A percentile compares a stretch with the other conserved stretches of the same genome.
Evolutionary conservation across 495 filamentous ascomycete species (phyloP).

Genomic region (Parathielavia hyrcaniae): DNA sequence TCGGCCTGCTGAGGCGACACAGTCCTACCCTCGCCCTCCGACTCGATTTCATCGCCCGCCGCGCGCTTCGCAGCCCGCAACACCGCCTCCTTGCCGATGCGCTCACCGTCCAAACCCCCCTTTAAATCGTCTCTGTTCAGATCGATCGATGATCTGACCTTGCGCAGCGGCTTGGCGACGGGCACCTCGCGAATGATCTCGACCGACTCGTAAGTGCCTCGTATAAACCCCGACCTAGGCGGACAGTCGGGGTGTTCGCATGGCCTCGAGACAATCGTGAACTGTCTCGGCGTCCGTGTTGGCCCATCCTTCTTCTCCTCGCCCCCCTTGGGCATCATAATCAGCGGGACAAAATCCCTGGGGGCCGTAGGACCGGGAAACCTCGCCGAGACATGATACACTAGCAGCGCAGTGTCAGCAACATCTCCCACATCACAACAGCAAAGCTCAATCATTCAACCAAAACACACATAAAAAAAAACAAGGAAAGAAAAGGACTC

Average conservation of each 20-base stretch:
- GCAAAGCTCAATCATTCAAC: too few species aligned
- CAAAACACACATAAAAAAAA: background rate
- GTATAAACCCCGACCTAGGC: conserved; percentile 60
- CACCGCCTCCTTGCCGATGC: conserved; percentile 29
- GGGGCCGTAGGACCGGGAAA: conserved; percentile 85
- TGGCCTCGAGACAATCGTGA: conserved; percentile 81
- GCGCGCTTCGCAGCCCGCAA: conserved; percentile 28
- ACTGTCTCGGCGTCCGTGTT: conserved; percentile 51
- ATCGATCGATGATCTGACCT: conserved; percentile 32
- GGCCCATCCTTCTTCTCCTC: conserved; percentile 4
- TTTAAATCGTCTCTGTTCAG: conserved; percentile 26
- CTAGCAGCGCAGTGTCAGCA: conserved; percentile 34
- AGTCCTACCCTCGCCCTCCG: conserved; percentile 8
- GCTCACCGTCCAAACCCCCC: conserved; percentile 7
- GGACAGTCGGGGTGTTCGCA: conserved; percentile 68
- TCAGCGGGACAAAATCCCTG: conserved; percentile 76
- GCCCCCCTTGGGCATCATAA: conserved; percentile 50
- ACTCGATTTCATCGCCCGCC: conserved; percentile 23
- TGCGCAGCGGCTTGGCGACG: conserved; percentile 33
- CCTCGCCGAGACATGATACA: conserved; percentile 79
- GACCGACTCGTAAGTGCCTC: conserved; percentile 85
- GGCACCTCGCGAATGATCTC: conserved; percentile 85
- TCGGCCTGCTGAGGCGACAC: conserved; percentile 4
- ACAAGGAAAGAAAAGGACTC: conserved; percentile 19
- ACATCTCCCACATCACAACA: background rate